Evolutionary conservation across 495 filamentous ascomycete species (phyloP).

Genomic region (Penicillium canariense): DNA sequence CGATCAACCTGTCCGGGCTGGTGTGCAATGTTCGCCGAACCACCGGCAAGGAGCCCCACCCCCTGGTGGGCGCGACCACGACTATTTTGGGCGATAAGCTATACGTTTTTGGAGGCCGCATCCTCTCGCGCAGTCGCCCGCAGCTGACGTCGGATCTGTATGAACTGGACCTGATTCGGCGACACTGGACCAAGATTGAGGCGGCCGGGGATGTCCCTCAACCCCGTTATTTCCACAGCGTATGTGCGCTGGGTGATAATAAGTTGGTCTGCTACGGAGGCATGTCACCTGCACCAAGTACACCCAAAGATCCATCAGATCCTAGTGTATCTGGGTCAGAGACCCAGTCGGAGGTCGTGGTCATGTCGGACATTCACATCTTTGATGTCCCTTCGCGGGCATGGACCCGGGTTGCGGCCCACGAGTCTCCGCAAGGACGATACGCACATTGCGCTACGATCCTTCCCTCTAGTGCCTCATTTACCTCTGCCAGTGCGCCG

Average conservation of each 20-base stretch:
- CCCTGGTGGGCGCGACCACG: conserved; percentile 90
- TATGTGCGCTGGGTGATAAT: conserved; percentile 88
- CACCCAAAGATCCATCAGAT: conserved; percentile 42
- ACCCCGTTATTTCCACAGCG: conserved; percentile 93
- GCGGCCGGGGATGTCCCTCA: conserved; percentile 79
- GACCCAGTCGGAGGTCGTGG: conserved; percentile 81
- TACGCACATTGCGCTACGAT: conserved; percentile 98
- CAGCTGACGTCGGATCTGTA: conserved; percentile 86
- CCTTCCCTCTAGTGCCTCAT: conserved; percentile 79
- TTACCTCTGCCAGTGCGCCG: conserved; percentile 77
- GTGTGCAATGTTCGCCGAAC: conserved; percentile 93
- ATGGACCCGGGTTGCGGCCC: conserved; percentile 80
- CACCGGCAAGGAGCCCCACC: conserved; percentile 85
- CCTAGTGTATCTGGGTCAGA: conserved; percentile 51
- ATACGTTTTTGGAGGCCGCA: conserved; percentile 91
- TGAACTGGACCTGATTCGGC: conserved; percentile 83
- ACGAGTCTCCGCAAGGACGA: conserved; percentile 84
- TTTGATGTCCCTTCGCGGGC: conserved; percentile 82
- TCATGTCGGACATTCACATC: conserved; percentile 98
- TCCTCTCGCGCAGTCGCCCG: conserved; percentile 77
- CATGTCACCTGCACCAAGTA: conserved; percentile 76
- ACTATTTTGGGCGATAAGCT: conserved; percentile 92
- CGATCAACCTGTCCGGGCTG: conserved; percentile 74
- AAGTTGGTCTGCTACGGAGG: conserved; percentile 98
- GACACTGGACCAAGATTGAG: conserved; percentile 92